These are phyloP conservation scores for Xylariaceae sp. DNA, from an alignment of 2,329 filamentous ascomycete genomes.

Conservation along the genomic window DNA sequence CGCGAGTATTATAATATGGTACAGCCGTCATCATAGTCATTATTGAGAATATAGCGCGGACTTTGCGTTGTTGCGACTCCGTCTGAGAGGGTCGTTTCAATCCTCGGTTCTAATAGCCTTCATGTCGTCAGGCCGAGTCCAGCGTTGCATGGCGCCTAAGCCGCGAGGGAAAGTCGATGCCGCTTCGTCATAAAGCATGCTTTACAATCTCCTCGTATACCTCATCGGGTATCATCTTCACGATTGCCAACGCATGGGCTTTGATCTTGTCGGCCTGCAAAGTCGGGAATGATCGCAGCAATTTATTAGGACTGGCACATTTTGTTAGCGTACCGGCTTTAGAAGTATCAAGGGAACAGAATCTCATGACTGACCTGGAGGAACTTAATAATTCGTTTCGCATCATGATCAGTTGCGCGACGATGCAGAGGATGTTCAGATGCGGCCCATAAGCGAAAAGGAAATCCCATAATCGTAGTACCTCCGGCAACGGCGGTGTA, in stretches of 20 bases:
- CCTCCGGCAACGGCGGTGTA: constrained; percentile 90
- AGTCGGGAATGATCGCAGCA: constrained; percentile 81
- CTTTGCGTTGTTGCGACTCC: not conserved
- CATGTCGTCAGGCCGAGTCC: not conserved
- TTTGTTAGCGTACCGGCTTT: constrained; percentile 1
- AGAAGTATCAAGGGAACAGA: constrained; percentile 4
- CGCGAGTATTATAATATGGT: constrained; percentile 7
- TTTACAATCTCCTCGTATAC: constrained; percentile 85
- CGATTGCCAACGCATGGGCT: constrained; percentile 76
- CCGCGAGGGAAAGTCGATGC: not conserved
- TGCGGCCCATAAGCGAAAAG: constrained; percentile 93
- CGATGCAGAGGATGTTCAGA: constrained; percentile 92
- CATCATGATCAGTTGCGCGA: constrained; percentile 88
- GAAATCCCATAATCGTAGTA: constrained; percentile 93
- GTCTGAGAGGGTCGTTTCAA: not conserved
- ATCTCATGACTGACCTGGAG: constrained; percentile 60
- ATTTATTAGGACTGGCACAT: constrained; percentile 74
- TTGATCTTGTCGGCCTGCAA: constrained; percentile 82
- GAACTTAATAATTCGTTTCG: constrained; percentile 78
- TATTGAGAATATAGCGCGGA: not conserved
- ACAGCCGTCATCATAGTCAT: constrained; percentile 4
- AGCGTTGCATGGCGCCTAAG: not conserved
- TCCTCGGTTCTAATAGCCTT: not conserved
- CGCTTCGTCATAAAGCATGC: constrained; percentile 64
- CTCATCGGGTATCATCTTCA: constrained; percentile 84